Percentiles rank a stretch among this genome's conserved stretches.
Conservation (phyloP, 2,329 filamentous ascomycete species). For the Pyricularia sp. region DNA sequence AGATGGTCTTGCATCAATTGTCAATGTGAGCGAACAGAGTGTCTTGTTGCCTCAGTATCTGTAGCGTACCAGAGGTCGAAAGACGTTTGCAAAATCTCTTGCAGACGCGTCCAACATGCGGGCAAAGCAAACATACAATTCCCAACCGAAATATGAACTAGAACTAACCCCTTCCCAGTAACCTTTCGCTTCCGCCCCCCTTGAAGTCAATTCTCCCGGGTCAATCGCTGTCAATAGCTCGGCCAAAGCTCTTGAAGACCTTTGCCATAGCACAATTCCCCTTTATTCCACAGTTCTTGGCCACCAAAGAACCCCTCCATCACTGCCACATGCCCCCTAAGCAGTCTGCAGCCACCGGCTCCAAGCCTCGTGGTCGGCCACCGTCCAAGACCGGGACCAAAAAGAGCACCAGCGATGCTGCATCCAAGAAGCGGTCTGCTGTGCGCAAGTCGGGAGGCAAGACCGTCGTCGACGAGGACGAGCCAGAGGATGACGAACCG, state of each 20-base stretch:
- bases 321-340: constrained; percentile 29
- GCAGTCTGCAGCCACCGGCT: constrained; percentile 7
- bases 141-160: not conserved
- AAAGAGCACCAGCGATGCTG: not conserved
- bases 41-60: not conserved
- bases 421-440: not conserved
- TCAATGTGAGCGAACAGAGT: not conserved
- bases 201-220: not conserved
- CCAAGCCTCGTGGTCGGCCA: constrained; percentile 3
- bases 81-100: not conserved
- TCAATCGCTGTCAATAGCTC: too few species aligned
- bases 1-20: not conserved
- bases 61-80: not conserved
- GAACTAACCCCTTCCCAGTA: not conserved
- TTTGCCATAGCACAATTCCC: not conserved
- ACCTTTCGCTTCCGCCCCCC: not conserved
- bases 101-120: not conserved
- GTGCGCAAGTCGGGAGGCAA: not conserved
- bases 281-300: not conserved
- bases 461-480: not conserved
- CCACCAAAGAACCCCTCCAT: not conserved
- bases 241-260: too few species aligned
- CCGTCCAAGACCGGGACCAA: constrained; percentile 11
- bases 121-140: not conserved
- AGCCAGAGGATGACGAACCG: not conserved